These are phyloP conservation scores for Plantago elongata DNA, from an alignment of 257 asterid genomes.

Conservation along the genomic window DNA sequence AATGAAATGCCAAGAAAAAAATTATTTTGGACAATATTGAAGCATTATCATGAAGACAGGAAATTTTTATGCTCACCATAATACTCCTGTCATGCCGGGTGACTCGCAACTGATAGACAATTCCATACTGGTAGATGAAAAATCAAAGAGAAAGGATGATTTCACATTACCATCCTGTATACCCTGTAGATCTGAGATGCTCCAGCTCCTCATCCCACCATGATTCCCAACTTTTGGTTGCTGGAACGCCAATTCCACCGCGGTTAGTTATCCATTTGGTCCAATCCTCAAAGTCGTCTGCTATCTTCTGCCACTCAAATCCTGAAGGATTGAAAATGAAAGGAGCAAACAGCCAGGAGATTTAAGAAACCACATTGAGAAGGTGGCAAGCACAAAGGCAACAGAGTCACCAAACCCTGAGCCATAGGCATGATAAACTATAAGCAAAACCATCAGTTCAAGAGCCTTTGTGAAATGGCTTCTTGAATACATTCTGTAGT, in stretches of 20 bases:
- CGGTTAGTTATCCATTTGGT: slow-evolving; percentile 43
- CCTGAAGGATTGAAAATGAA: slow-evolving; percentile 64
- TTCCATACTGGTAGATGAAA: slow-evolving; percentile 44
- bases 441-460: slow-evolving; percentile 46
- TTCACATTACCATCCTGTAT: slow-evolving; percentile 43
- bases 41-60: not conserved
- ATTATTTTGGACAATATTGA: not conserved
- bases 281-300: slow-evolving; percentile 59
- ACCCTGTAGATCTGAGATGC: slow-evolving; percentile 44
- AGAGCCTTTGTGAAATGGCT: slow-evolving; percentile 54
- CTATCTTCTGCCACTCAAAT: slow-evolving; percentile 63
- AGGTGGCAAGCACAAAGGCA: slow-evolving; percentile 25
- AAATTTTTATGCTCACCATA: slow-evolving; percentile 22
- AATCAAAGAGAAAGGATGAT: slow-evolving; percentile 42
- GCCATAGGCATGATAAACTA: slow-evolving; percentile 38
- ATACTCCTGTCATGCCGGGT: slow-evolving; percentile 33
- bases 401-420: slow-evolving; percentile 22
- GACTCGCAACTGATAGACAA: slow-evolving; percentile 37
- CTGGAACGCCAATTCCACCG: slow-evolving; percentile 56
- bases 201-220: slow-evolving; percentile 65
- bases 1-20: not conserved
- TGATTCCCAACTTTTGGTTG: slow-evolving; percentile 59
- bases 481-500: slow-evolving; percentile 57
- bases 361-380: slow-evolving; percentile 54
- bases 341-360: slow-evolving; percentile 52